Percentiles rank a stretch among this genome's conserved stretches.
Evolutionary conservation across 1,284 basidiomycete species (phyloP).

Genomic region (Schizophyllum amplum): DNA sequence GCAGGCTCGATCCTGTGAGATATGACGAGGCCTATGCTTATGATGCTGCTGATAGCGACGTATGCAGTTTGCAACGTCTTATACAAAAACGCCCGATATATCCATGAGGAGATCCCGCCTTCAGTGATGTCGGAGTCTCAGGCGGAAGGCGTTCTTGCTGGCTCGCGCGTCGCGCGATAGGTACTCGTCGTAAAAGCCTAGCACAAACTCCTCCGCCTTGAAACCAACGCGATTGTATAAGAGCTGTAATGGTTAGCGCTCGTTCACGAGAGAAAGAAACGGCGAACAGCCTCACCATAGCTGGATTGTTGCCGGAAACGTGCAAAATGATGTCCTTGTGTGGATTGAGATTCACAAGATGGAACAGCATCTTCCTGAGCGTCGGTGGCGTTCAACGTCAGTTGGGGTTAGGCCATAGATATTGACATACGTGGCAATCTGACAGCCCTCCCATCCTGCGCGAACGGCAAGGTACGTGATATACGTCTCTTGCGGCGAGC

Average conservation of each 20-base stretch:
- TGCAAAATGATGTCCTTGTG: constrained; percentile 69
- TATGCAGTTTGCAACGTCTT: too few relatives aligned
- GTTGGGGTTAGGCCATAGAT: neutral
- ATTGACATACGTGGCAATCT: constrained; percentile 63
- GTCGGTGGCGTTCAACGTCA: neutral
- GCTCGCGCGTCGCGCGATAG: constrained; percentile 53
- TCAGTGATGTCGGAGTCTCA: constrained; percentile 18
- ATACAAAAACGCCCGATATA: too few relatives aligned
- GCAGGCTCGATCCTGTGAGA: too few relatives aligned
- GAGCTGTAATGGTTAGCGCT: constrained; percentile 32
- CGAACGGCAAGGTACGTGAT: constrained; percentile 72
- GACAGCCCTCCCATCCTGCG: constrained; percentile 68
- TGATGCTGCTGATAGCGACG: too few relatives aligned
- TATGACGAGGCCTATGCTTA: too few relatives aligned
- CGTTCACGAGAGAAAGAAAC: constrained; percentile 4
- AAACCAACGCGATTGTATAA: constrained; percentile 78
- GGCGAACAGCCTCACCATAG: constrained; percentile 43
- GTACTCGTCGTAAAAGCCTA: constrained; percentile 72
- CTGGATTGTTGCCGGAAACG: constrained; percentile 71
- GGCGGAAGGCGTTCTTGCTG: constrained; percentile 70
- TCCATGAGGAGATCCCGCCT: too few relatives aligned
- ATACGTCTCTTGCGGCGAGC: constrained; percentile 72
- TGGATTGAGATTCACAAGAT: constrained; percentile 61
- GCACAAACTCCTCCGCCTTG: constrained; percentile 75
- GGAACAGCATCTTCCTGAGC: constrained; percentile 64